phyloP scores from a whole-genome alignment of 345 rosid genomes.

The Theobroma cacao region DNA sequence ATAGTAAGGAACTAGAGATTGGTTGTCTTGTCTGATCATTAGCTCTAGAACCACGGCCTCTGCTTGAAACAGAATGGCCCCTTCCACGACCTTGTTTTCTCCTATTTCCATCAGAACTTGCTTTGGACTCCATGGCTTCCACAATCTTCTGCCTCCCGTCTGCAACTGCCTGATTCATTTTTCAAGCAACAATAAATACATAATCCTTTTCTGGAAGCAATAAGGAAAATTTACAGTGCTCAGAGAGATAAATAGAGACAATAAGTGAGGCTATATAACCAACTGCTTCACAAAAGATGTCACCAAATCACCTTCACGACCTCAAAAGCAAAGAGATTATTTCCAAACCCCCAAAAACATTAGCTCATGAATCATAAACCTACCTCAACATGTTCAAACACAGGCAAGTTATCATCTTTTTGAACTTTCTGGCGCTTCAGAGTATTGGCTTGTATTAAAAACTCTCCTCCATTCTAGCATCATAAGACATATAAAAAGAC shows the following conservation, averaged over 20 bases:
- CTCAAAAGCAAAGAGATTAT: conserved; percentile 4
- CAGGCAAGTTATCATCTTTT: conserved; percentile 45
- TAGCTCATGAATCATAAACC: conserved; percentile 9
- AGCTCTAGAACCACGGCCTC: conserved; percentile 87
- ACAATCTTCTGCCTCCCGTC: conserved; percentile 68
- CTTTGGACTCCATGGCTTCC: conserved; percentile 53
- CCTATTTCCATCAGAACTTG: conserved; percentile 50
- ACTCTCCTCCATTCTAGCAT: conserved; percentile 77
- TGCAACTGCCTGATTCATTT: conserved; percentile 40
- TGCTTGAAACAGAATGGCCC: conserved; percentile 56
- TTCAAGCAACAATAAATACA: conserved; percentile 8
- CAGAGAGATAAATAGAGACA: not conserved
- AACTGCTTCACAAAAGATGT: not conserved
- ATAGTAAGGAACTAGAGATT: conserved; percentile 38
- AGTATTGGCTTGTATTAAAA: conserved; percentile 88
- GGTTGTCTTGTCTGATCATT: conserved; percentile 62
- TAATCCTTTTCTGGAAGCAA: not conserved
- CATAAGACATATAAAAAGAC: not conserved
- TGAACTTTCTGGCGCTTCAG: conserved; percentile 76
- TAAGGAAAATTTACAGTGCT: not conserved
- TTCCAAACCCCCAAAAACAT: conserved; percentile 1
- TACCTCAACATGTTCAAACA: conserved; percentile 67
- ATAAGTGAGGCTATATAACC: not conserved
- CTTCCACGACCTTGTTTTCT: conserved; percentile 88
- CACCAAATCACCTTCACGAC: not conserved